These are phyloP conservation scores for Ogataea corticis DNA, from an alignment of 805 yeast genomes.

Conservation along the genomic window DNA sequence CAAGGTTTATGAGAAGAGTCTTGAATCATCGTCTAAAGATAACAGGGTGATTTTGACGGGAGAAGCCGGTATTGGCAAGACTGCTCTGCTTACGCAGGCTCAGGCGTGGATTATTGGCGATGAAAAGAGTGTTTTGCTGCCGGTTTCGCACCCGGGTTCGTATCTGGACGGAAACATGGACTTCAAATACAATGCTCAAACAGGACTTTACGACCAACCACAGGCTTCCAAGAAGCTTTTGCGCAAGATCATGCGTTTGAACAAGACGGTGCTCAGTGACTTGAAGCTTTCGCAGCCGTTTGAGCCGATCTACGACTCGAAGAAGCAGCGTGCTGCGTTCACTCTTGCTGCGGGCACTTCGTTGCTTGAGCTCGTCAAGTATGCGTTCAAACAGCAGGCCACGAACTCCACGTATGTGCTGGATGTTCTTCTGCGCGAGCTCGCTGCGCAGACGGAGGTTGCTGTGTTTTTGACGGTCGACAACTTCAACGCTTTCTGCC, in stretches of 20 bases:
- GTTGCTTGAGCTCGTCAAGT: conserved; percentile 45
- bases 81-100: conserved; percentile 68
- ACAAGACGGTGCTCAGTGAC: conserved; percentile 39
- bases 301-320: conserved; percentile 22
- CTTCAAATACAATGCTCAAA: conserved; percentile 53
- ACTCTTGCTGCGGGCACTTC: conserved; percentile 26
- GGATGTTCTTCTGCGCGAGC: conserved; percentile 54
- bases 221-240: conserved; percentile 67
- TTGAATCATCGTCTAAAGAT: conserved; percentile 32
- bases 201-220: conserved; percentile 68
- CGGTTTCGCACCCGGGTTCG: conserved; percentile 59
- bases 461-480: conserved; percentile 76
- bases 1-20: conserved; percentile 39
- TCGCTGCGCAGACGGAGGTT: conserved; percentile 46
- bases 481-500: conserved; percentile 64
- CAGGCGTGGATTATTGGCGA: conserved; percentile 50
- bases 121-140: conserved; percentile 49
- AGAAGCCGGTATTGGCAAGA: conserved; percentile 76
- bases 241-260: conserved; percentile 49
- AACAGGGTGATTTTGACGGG: conserved; percentile 65
- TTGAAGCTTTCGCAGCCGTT: conserved; percentile 26
- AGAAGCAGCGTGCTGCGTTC: conserved; percentile 14
- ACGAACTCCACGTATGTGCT: conserved; percentile 46
- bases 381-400: conserved; percentile 19
- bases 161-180: conserved; percentile 75